These are phyloP conservation scores for Paxillus ammoniavirescens DNA, from an alignment of 768 basidiomycete species.

Conservation along the genomic window DNA sequence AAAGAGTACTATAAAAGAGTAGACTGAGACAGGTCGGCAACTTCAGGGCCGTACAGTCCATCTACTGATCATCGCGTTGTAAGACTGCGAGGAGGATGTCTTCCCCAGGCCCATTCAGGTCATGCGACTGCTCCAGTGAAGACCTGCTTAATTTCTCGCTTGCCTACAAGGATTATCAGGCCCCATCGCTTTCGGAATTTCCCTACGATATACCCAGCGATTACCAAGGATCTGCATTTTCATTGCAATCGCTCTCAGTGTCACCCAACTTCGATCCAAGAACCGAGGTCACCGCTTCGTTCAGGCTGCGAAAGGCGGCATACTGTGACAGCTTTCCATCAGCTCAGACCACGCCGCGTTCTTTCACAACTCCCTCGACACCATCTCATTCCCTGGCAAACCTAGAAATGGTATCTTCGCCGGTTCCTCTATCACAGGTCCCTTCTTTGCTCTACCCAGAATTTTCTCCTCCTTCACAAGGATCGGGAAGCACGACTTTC, in stretches of 20 bases:
- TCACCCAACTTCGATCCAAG: constrained; percentile 16
- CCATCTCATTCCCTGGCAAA: constrained; percentile 9
- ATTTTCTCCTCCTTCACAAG: constrained; percentile 29
- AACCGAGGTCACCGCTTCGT: not conserved
- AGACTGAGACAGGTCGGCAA: not conserved
- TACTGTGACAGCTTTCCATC: not conserved
- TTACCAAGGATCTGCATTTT: not conserved
- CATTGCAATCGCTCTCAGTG: not conserved
- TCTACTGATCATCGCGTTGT: not conserved
- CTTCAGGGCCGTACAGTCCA: not conserved
- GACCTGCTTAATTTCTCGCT: constrained; percentile 10
- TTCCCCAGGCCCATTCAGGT: not conserved
- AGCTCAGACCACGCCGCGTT: constrained; percentile 6
- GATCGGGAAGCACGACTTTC: constrained; percentile 25
- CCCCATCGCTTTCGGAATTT: not conserved
- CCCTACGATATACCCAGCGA: not conserved
- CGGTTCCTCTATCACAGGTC: constrained; percentile 25
- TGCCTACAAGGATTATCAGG: constrained; percentile 7
- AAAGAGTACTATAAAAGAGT: not conserved
- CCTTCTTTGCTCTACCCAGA: constrained; percentile 19
- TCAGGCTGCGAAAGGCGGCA: not conserved
- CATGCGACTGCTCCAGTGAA: constrained; percentile 2
- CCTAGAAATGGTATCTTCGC: constrained; percentile 21
- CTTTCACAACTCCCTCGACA: constrained; percentile 10
- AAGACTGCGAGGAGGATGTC: not conserved